Percentiles rank a stretch among this genome's conserved stretches.
These are phyloP conservation scores for Achaetomium macrosporum DNA, from an alignment of 2,329 filamentous ascomycete genomes.

Conservation along the genomic window DNA sequence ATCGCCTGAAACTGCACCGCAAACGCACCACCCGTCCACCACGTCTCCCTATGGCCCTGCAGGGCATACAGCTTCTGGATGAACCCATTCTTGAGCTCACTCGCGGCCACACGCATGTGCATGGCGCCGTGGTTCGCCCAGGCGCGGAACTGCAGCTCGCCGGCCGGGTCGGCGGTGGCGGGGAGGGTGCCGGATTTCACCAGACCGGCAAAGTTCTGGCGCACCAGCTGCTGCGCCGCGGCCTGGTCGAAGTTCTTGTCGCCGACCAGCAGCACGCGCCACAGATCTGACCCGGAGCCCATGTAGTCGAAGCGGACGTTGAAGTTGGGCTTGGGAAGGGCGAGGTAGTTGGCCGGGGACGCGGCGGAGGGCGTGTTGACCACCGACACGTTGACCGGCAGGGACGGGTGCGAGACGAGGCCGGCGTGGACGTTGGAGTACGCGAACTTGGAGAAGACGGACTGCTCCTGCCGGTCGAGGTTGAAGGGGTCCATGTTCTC, in stretches of 20 bases:
- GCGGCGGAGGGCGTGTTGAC: conserved; percentile 28
- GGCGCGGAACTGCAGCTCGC: conserved; percentile 22
- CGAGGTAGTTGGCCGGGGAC: conserved; percentile 25
- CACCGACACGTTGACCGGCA: conserved; percentile 26
- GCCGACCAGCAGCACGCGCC: conserved; percentile 27
- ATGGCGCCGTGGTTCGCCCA: conserved; percentile 30
- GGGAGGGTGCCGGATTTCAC: conserved; percentile 21
- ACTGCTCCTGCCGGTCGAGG: conserved; percentile 28
- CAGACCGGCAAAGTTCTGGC: conserved; percentile 24
- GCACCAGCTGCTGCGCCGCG: conserved; percentile 25
- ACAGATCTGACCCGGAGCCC: conserved; percentile 22
- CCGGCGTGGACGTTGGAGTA: conserved; percentile 31
- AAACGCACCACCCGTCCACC: conserved; percentile 35
- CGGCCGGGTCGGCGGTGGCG: conserved; percentile 7
- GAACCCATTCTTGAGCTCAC: conserved; percentile 31
- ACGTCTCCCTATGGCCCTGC: conserved; percentile 36
- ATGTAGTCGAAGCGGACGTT: conserved; percentile 28
- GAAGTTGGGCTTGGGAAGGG: conserved; percentile 25
- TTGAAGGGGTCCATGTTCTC: conserved; percentile 29
- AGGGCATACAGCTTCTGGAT: conserved; percentile 33
- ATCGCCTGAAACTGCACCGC: conserved; percentile 29
- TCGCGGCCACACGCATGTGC: conserved; percentile 28
- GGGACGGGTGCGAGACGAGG: conserved; percentile 25
- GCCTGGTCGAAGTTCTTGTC: conserved; percentile 14
- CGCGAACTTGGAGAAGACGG: conserved; percentile 30